These are phyloP conservation scores for Hymenotorrendiella dingleyae DNA, from an alignment of 2,329 filamentous ascomycete species.

Conservation along the genomic window DNA sequence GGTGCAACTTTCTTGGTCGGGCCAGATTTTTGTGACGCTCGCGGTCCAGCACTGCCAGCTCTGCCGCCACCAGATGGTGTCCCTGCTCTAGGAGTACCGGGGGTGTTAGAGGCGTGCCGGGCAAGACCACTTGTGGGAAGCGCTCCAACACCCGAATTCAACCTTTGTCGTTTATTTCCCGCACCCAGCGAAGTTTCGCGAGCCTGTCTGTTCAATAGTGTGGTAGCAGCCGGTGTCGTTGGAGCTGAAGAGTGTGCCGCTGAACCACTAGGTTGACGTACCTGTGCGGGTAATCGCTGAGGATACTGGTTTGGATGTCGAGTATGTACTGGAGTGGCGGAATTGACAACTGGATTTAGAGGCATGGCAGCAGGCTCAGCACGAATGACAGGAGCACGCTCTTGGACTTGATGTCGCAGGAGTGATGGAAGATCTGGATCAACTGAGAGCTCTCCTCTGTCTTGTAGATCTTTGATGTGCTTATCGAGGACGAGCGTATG, in stretches of 20 bases:
- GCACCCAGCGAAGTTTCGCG: constrained; percentile 55
- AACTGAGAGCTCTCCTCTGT: constrained; percentile 44
- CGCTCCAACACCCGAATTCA: constrained; percentile 37
- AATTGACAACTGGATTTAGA: constrained; percentile 21
- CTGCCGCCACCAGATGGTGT: constrained; percentile 32
- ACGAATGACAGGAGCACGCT: constrained; percentile 30
- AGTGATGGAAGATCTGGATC: constrained; percentile 58
- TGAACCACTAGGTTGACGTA: constrained; percentile 16
- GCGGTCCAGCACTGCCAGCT: constrained; percentile 56
- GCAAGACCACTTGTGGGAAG: constrained; percentile 51
- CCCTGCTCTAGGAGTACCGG: constrained; percentile 52
- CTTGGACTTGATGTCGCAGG: constrained; percentile 52
- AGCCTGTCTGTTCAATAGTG: constrained; percentile 51
- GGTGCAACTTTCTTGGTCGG: constrained; percentile 32
- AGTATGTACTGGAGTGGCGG: constrained; percentile 16
- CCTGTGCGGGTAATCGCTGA: constrained; percentile 16
- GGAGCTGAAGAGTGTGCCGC: constrained; percentile 45
- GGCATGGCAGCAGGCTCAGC: constrained; percentile 20
- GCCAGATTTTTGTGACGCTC: constrained; percentile 34
- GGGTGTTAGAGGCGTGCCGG: constrained; percentile 56
- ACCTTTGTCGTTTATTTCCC: constrained; percentile 46
- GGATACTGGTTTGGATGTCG: constrained; percentile 28
- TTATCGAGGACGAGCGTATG: constrained; percentile 57
- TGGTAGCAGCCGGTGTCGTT: constrained; percentile 53
- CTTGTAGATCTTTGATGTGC: constrained; percentile 56